These are phyloP conservation scores for Penicillium canescens DNA, from an alignment of 495 filamentous ascomycete genomes.

Conservation along the genomic window DNA sequence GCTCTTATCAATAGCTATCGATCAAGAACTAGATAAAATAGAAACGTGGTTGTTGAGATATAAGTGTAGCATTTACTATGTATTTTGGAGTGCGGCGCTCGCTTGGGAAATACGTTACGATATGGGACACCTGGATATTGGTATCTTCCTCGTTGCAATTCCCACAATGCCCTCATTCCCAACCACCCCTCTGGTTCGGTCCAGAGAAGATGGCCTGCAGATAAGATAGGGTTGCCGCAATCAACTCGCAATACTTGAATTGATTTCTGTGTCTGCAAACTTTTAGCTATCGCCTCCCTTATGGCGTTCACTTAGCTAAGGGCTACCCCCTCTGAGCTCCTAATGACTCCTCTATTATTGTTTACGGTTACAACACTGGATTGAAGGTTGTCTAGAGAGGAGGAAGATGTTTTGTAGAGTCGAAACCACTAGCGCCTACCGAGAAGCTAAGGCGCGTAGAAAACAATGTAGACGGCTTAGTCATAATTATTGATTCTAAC, in stretches of 20 bases:
- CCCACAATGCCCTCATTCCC: slow-evolving; percentile 42
- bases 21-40: no score
- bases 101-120: no score
- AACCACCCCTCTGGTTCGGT: slow-evolving; percentile 36
- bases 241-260: neutral
- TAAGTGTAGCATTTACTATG: no score
- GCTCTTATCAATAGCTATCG: no score
- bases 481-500: slow-evolving; percentile 81
- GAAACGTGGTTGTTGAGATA: no score
- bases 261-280: slow-evolving; percentile 9
- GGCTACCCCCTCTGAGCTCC: slow-evolving; percentile 75
- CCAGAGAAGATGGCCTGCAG: slow-evolving; percentile 49
- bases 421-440: slow-evolving; percentile 21
- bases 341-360: slow-evolving; percentile 79
- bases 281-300: slow-evolving; percentile 70
- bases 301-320: slow-evolving; percentile 71
- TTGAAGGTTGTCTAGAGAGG: slow-evolving; percentile 80
- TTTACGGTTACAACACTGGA: slow-evolving; percentile 82
- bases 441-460: slow-evolving; percentile 28
- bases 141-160: slow-evolving; percentile 12
- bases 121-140: no score
- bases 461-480: slow-evolving; percentile 51
- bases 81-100: no score
- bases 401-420: slow-evolving; percentile 61
- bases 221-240: slow-evolving; percentile 40